Evolutionary conservation across 352 stramenopile species (phyloP).

Genomic region (Globisporangium emineosum): DNA sequence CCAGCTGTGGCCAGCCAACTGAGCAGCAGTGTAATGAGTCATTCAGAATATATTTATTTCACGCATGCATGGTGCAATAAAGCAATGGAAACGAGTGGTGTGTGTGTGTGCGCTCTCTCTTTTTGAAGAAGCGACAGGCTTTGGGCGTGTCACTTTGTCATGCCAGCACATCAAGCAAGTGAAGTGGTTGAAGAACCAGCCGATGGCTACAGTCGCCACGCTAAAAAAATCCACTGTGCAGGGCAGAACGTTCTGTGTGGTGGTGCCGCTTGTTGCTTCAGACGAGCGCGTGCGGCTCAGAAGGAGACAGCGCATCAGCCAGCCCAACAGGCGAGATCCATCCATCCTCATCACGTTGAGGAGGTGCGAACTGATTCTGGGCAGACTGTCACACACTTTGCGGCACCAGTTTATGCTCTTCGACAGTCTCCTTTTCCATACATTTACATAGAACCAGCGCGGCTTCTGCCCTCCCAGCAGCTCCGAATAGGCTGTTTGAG

Average conservation of each 20-base stretch:
- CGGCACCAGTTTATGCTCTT: background rate
- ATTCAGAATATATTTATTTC: conserved; percentile 9
- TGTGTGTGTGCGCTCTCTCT: background rate
- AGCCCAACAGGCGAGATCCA: background rate
- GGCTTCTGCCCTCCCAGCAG: background rate
- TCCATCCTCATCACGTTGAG: background rate
- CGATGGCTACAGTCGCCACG: background rate
- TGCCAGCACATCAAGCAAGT: background rate
- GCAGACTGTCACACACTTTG: conserved; percentile 9
- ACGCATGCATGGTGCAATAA: background rate
- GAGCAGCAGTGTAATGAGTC: background rate
- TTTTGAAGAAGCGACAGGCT: background rate
- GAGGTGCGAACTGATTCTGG: background rate
- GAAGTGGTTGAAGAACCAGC: conserved; percentile 1
- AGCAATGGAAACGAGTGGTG: background rate
- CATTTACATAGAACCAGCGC: background rate
- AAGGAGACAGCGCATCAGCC: background rate
- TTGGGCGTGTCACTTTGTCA: background rate
- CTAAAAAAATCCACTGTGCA: conserved; percentile 2
- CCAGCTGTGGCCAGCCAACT: background rate
- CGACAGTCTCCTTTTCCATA: background rate
- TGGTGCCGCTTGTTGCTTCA: no score
- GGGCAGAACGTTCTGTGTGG: conserved; percentile 6
- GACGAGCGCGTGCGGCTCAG: conserved; percentile 5
- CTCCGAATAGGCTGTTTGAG: conserved; percentile 6